Conservation (phyloP, 257 asterid genomes). For the Ilex aquifolium region DNA sequence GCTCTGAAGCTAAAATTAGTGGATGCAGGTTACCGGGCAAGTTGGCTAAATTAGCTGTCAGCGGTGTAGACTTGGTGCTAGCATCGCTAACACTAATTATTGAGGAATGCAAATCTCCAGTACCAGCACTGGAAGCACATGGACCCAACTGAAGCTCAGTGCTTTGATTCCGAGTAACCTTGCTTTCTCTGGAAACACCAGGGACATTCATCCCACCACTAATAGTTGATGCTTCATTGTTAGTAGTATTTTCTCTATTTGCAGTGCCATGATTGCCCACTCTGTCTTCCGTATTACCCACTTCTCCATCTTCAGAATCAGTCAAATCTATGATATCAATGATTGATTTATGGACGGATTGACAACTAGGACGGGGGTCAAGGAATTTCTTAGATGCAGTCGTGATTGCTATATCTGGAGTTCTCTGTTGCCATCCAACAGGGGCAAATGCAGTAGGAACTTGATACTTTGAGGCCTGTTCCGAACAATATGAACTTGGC, state of each 20-base stretch:
- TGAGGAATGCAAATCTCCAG: slow-evolving; percentile 7
- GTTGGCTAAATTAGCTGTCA: slow-evolving; percentile 6
- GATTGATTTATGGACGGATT: slow-evolving; percentile 17
- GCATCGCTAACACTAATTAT: background rate
- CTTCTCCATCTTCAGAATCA: slow-evolving; percentile 16
- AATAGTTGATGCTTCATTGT: background rate
- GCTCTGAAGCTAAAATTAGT: slow-evolving; percentile 66
- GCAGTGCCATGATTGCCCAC: slow-evolving; percentile 1
- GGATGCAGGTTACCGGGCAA: slow-evolving; percentile 33
- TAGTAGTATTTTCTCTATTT: slow-evolving; percentile 8
- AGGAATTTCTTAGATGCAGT: slow-evolving; percentile 14
- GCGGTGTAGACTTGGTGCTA: background rate
- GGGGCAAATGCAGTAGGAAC: slow-evolving; percentile 13
- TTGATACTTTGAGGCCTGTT: slow-evolving; percentile 6
- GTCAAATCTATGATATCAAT: slow-evolving; percentile 17
- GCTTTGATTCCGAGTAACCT: background rate
- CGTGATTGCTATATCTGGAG: background rate
- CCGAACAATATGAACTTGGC: background rate
- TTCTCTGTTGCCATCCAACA: background rate
- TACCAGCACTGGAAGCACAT: background rate
- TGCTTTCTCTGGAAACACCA: slow-evolving; percentile 1
- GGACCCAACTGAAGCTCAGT: background rate
- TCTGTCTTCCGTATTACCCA: slow-evolving; percentile 1
- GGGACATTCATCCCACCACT: background rate
- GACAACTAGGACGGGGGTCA: slow-evolving; percentile 19